phyloP scores from a whole-genome alignment of 225 moss, liverwort and hornwort genomes.

The Pseudoscleropodium purum region DNA sequence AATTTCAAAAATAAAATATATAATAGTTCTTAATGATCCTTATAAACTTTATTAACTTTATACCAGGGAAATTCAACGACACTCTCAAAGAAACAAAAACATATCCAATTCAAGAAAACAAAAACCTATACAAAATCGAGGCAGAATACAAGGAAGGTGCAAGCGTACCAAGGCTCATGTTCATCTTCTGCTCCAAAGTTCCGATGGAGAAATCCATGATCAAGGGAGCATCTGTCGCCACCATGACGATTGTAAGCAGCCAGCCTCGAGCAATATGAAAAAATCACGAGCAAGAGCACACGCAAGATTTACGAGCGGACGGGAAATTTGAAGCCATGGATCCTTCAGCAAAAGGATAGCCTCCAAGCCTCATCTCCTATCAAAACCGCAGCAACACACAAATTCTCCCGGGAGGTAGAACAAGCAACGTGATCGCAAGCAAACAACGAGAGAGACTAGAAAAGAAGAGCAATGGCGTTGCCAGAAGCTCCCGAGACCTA shows the following conservation, averaged over 20 bases:
- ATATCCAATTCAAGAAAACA: neutral
- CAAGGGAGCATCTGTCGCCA: conserved; percentile 24
- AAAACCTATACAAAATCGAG: neutral
- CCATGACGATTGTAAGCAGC: conserved; percentile 12
- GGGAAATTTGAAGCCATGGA: neutral
- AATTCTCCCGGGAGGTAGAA: neutral
- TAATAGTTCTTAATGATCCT: neutral
- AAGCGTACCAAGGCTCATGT: conserved; percentile 80
- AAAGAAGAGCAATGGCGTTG: neutral
- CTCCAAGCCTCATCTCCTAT: neutral
- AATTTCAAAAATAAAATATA: neutral
- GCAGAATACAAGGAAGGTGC: neutral
- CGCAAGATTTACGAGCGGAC: neutral
- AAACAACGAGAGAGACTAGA: neutral
- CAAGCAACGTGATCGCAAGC: neutral
- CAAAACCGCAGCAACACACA: no score
- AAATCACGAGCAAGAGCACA: neutral
- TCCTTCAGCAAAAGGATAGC: neutral
- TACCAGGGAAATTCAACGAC: neutral
- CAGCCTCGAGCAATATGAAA: neutral
- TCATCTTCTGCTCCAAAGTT: conserved; percentile 90
- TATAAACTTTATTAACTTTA: neutral
- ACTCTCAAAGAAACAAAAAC: neutral
- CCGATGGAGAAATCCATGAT: conserved; percentile 68
- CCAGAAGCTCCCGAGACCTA: neutral